These are phyloP conservation scores for Pseudocercospora musae DNA, from an alignment of 2,329 filamentous ascomycete genomes.

Conservation along the genomic window DNA sequence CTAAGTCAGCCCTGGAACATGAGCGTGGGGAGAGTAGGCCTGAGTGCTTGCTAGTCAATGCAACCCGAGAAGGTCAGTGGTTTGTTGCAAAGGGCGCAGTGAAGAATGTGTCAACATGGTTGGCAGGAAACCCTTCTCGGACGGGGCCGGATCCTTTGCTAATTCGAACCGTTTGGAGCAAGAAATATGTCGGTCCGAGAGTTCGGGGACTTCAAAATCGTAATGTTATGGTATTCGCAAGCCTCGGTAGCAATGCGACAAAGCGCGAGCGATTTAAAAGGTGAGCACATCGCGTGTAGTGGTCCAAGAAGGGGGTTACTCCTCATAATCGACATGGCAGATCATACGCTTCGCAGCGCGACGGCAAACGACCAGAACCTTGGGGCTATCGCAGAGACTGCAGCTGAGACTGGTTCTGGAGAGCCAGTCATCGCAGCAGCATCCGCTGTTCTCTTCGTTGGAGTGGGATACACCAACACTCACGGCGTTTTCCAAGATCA, in stretches of 20 bases:
- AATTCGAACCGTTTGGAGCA: background rate
- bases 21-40: background rate
- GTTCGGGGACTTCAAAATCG: background rate
- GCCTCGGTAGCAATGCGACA: background rate
- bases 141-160: background rate
- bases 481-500: constrained; percentile 3
- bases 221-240: background rate
- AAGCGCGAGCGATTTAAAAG: background rate
- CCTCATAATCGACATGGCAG: background rate
- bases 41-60: background rate
- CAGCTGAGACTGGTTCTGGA: too few species aligned
- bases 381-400: too few species aligned
- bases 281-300: background rate
- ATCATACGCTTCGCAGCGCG: background rate
- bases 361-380: background rate
- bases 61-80: background rate
- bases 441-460: constrained; percentile 5
- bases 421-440: constrained; percentile 1
- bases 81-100: background rate
- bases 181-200: background rate
- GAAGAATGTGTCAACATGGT: background rate
- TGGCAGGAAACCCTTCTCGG: background rate
- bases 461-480: constrained; percentile 4
- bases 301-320: background rate
- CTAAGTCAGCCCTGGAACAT: background rate